Percentiles rank a stretch among this genome's conserved stretches.
These are phyloP conservation scores for Aspergillus udagawae DNA, from an alignment of 2,329 filamentous ascomycete species.

Conservation along the genomic window DNA sequence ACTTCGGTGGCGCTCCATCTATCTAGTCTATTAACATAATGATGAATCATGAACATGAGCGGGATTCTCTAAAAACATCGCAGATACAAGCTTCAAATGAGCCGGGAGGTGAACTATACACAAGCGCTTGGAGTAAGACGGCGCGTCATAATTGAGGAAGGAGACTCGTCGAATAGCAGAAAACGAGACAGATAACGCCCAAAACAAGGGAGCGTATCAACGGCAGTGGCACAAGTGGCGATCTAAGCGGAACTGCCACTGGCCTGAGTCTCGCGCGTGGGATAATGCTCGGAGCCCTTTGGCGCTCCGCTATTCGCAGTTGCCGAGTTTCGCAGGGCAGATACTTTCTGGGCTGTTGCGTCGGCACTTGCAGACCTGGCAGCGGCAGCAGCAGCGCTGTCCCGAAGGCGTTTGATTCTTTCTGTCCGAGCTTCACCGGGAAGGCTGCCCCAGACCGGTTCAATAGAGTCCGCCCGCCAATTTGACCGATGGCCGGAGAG, in stretches of 20 bases:
- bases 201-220: background rate
- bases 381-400: slow-evolving; percentile 20
- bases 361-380: slow-evolving; percentile 10
- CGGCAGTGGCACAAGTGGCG: background rate
- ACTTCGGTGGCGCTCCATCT: background rate
- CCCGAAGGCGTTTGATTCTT: slow-evolving; percentile 33
- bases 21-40: slow-evolving; percentile 1
- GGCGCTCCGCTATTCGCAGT: background rate
- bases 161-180: background rate
- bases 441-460: slow-evolving; percentile 37
- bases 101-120: background rate
- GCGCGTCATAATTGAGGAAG: background rate
- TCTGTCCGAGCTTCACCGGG: slow-evolving; percentile 37
- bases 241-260: background rate
- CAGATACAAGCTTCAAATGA: background rate
- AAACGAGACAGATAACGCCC: background rate
- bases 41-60: background rate
- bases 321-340: background rate
- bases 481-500: slow-evolving; percentile 28
- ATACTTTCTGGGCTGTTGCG: slow-evolving; percentile 8
- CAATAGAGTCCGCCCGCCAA: slow-evolving; percentile 43
- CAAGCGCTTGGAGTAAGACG: background rate
- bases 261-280: background rate
- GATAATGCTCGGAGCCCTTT: background rate
- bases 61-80: background rate